Base-by-base conservation (phyloP, 1,284 basidiomycete species). In the Rhodotorula sp. region DNA sequence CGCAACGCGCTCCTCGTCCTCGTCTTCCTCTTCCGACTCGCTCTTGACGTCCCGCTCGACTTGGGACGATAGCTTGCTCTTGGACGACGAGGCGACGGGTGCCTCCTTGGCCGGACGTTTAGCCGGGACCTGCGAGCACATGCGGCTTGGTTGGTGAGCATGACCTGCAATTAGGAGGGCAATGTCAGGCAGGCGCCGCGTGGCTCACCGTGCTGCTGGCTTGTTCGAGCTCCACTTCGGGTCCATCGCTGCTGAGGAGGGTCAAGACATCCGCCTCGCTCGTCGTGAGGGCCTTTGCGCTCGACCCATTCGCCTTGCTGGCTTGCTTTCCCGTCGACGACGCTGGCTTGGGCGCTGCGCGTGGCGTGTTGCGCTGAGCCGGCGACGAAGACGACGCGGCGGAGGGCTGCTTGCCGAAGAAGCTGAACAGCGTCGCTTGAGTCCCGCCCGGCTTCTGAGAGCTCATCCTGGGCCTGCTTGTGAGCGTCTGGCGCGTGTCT, bases 341-440 rank as follows among this genome's bases (percentile, higher is more conserved):
- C 12, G 39, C 51, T 21, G 59, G 31, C 20, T 71, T 58, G 47
- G 23, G 29, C n/a, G 60, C 23, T 18, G n/a, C 47, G 20, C 29
- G 46, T 3, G 66, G 26, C 26, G 20, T 16, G 29, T 23, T n/a
- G 47, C 56, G 61, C 60, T 61, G 31, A 21, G 59, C 60, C 43
- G 67, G 62, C 48, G 64, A 58, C 57, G 57, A 56, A 8, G 61
- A 54, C 51, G 54, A 51, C 43, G 46, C 31, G 47, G 15, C 58
- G 34, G 81, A 78, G 34, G 58, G 15, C 4, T 51, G 62, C 46
- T 80, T 80, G 51, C 77, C 77, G 68, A 84, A 84, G 81, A 84
- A 84, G 26, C 80, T 76, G 46, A 81, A 76, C 46, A 84, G 79
- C 12, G 82, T 82, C 7, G 81, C 78, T 73, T 84, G 83, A 64